These are phyloP conservation scores for Trichocladium uniseriatum DNA, from an alignment of 495 filamentous ascomycete species.

Conservation along the genomic window DNA sequence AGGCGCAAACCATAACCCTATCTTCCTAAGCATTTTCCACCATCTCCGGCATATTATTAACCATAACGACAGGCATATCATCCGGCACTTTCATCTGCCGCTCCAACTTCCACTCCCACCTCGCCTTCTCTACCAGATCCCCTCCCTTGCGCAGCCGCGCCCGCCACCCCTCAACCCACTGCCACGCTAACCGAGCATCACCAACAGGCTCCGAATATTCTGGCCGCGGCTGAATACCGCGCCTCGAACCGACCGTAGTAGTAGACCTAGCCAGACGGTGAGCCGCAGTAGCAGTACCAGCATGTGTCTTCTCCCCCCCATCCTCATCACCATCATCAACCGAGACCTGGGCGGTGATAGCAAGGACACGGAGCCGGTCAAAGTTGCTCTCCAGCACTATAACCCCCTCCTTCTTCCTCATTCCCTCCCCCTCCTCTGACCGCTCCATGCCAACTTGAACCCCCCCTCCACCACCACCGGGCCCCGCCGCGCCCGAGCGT, in stretches of 20 bases:
- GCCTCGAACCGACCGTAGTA: neutral
- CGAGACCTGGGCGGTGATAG: slow-evolving; percentile 3
- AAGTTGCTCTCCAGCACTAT: slow-evolving; percentile 8
- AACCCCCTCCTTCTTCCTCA: neutral
- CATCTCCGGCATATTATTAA: neutral
- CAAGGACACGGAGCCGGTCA: slow-evolving; percentile 10
- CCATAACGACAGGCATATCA: slow-evolving; percentile 3
- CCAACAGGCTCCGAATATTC: neutral
- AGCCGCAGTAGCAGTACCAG: neutral
- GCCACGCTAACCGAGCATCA: slow-evolving; percentile 12
- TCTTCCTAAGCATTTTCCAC: neutral
- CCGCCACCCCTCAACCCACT: slow-evolving; percentile 22
- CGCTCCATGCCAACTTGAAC: no score
- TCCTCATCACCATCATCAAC: slow-evolving; percentile 3
- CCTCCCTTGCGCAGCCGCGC: slow-evolving; percentile 9
- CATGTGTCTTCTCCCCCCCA: neutral
- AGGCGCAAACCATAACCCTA: no score
- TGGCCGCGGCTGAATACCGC: neutral
- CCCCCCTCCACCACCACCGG: neutral
- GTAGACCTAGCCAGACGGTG: neutral
- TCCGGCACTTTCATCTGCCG: neutral
- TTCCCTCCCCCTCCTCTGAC: neutral
- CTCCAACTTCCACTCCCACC: slow-evolving; percentile 16
- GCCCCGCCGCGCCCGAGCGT: slow-evolving; percentile 17
- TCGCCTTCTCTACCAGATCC: slow-evolving; percentile 14